Conservation (phyloP, 202 grass and related monocot genomes). For the Zoysia matrella region DNA sequence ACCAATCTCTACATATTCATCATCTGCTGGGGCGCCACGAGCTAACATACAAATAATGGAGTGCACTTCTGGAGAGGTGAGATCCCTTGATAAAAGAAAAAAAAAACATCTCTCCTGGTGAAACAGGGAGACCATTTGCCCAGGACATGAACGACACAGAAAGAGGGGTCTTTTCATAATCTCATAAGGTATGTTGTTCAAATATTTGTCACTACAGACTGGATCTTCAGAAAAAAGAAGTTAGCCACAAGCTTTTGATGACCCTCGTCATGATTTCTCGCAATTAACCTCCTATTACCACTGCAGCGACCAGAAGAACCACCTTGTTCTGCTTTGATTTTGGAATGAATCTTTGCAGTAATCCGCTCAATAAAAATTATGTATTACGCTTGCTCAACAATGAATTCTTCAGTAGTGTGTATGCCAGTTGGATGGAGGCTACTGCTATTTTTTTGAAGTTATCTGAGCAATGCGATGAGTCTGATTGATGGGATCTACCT, state of each 20-base stretch:
- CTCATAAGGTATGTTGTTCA: constrained; percentile 42
- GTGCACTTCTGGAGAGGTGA: constrained; percentile 51
- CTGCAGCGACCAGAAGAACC: not conserved
- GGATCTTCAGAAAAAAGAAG: constrained; percentile 49
- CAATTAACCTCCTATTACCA: constrained; percentile 28
- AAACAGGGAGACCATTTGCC: constrained; percentile 50
- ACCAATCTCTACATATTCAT: constrained; percentile 45
- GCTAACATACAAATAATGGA: constrained; percentile 39
- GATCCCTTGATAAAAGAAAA: constrained; percentile 21
- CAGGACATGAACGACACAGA: constrained; percentile 43
- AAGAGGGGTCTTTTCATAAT: constrained; percentile 13
- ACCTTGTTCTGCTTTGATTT: constrained; percentile 35
- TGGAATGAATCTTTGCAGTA: constrained; percentile 36
- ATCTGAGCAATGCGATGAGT: constrained; percentile 34
- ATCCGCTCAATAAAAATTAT: constrained; percentile 48
- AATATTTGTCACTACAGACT: constrained; percentile 22
- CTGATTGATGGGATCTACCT: constrained; percentile 36
- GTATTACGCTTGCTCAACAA: constrained; percentile 34
- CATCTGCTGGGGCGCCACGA: constrained; percentile 13
- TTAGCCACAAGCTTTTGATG: constrained; percentile 34
- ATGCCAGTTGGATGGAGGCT: constrained; percentile 19
- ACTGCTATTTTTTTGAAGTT: constrained; percentile 10
- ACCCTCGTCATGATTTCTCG: constrained; percentile 46
- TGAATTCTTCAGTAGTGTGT: constrained; percentile 46
- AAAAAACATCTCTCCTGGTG: constrained; percentile 39